These are phyloP conservation scores for Pilatotrama ljubarskyi DNA, from an alignment of 768 basidiomycete species.

Conservation along the genomic window DNA sequence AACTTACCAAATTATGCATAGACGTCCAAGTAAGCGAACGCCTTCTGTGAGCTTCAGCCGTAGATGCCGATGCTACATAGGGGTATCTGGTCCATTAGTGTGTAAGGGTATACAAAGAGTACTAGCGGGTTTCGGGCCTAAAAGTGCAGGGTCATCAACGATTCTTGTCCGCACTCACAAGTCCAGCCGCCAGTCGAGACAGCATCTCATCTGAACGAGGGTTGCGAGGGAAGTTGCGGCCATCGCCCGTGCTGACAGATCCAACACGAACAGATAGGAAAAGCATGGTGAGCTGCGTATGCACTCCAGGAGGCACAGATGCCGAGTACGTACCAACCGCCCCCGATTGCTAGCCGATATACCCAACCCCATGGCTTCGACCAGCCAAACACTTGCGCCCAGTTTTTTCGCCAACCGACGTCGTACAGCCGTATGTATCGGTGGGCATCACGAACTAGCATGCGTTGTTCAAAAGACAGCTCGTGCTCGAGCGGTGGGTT, in stretches of 20 bases:
- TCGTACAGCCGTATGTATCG: slow-evolving; percentile 64
- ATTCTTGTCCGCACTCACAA: slow-evolving; percentile 58
- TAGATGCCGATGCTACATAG: neutral
- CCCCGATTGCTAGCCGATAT: slow-evolving; percentile 57
- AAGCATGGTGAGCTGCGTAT: neutral
- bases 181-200: slow-evolving; percentile 59
- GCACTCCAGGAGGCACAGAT: neutral
- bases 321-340: slow-evolving; percentile 55
- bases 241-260: slow-evolving; percentile 54
- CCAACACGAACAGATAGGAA: neutral
- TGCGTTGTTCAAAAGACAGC: slow-evolving; percentile 62
- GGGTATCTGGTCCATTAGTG: slow-evolving; percentile 11
- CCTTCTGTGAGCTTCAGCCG: neutral
- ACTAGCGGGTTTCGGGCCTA: neutral
- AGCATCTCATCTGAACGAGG: slow-evolving; percentile 66
- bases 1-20: neutral
- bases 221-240: slow-evolving; percentile 66
- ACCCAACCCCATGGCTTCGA: slow-evolving; percentile 52
- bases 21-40: neutral
- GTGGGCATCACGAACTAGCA: slow-evolving; percentile 65
- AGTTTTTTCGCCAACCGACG: slow-evolving; percentile 71
- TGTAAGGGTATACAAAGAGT: slow-evolving; percentile 2
- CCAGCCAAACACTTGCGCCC: slow-evolving; percentile 68
- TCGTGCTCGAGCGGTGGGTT: slow-evolving; percentile 74
- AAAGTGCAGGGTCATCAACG: slow-evolving; percentile 26